Evolutionary conservation across 352 stramenopile species (phyloP).

Genomic region (Pythium monospermum): DNA sequence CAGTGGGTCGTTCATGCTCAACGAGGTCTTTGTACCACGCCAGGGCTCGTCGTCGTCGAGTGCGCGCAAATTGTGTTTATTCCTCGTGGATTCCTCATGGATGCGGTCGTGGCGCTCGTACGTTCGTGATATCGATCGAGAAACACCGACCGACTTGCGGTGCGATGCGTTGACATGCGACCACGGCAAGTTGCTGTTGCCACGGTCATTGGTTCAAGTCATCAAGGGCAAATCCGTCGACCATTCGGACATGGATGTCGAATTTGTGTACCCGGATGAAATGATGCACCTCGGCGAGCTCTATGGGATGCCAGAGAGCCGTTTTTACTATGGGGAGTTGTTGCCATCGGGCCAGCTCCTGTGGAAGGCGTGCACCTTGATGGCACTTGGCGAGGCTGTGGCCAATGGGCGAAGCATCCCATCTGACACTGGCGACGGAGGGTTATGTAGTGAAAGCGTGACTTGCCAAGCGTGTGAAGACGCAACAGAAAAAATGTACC

Average conservation of each 20-base stretch:
- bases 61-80: conserved; percentile 31
- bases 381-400: conserved; percentile 26
- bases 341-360: conserved; percentile 19
- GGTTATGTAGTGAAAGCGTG: conserved; percentile 24
- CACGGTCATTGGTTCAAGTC: conserved; percentile 35
- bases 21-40: conserved; percentile 36
- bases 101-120: conserved; percentile 61
- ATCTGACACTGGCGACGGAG: conserved; percentile 27
- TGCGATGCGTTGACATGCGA: conserved; percentile 36
- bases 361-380: conserved; percentile 46
- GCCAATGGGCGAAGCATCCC: conserved; percentile 12
- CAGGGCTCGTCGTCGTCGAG: not conserved
- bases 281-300: conserved; percentile 53
- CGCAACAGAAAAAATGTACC: conserved; percentile 30
- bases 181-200: conserved; percentile 52
- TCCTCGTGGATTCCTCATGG: conserved; percentile 56
- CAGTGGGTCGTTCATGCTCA: conserved; percentile 30
- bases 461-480: conserved; percentile 52
- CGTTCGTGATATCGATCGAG: conserved; percentile 61
- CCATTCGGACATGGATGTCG: conserved; percentile 39
- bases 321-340: conserved; percentile 47
- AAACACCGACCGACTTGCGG: conserved; percentile 27
- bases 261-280: conserved; percentile 55
- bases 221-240: conserved; percentile 39
- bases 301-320: conserved; percentile 42